Evolutionary conservation across 208 protist species (phyloP), one percentile per base, ranked within the genome.

Genomic region (Histomonas meleagridis): DNA sequence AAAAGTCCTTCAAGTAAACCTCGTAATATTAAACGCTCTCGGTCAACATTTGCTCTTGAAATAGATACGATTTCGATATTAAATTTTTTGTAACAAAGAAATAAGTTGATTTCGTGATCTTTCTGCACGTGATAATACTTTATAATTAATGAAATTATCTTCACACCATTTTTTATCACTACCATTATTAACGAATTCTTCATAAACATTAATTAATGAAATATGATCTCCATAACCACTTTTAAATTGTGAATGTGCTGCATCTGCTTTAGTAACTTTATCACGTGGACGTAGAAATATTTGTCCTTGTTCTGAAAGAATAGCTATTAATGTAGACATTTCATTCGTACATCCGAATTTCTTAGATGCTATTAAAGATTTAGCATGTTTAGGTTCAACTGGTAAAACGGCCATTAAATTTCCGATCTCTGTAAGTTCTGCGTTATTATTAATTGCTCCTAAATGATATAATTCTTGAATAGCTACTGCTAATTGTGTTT

Each of bases 381-480:
- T 98, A 62, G 97, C 96, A 7, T 99, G 94, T 92, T 98, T 97
- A 40, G 98, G 98, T 91, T 99, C 98, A 91, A 99, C 93, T 91
- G 98, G 98, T 92, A 99, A 99, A 93, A 99, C 97, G 5, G 97
- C 94, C 98, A 99, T 99, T 57, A 96, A 96, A n/a, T 95, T 81
- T 0, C 98, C 98, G 0, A 97, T 95, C 21, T 96, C 94, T 9
- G 98, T 99, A 0, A 99, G 95, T 1, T 97, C 93, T 26, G 98
- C 98, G 40, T 99, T 96, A 49, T 97, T 96, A 93, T 99, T 97
- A 92, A 99, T 96, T 0, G 98, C 98, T 18, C 98, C 98, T 2
- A 99, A 95, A 90, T 98, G 97, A 93, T 98, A 99, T 2, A 99
- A 96, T 46, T 98, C 96, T 69, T 96, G 95, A 16, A 98, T 93